A percentile compares a stretch with the other conserved stretches of the same genome.
These are phyloP conservation scores for Taiwanofungus camphoratus DNA, from an alignment of 1,284 basidiomycete species.

Conservation along the genomic window DNA sequence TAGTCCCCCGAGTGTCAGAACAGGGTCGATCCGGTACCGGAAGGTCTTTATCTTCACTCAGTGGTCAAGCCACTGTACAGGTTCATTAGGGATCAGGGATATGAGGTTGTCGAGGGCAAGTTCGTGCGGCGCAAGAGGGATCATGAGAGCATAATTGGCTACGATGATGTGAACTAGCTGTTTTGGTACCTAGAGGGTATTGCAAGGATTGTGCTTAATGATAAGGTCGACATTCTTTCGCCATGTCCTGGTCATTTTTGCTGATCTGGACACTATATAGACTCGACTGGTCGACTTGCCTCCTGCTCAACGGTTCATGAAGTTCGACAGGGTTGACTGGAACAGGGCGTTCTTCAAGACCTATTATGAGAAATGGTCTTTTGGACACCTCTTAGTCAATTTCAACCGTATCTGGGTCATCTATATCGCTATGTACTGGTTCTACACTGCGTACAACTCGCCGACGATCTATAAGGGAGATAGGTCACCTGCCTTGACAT, in stretches of 20 bases:
- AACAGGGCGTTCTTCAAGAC: slow-evolving; percentile 95
- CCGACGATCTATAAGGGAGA: slow-evolving; percentile 71
- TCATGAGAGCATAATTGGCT: slow-evolving; percentile 94
- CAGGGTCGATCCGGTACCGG: slow-evolving; percentile 88
- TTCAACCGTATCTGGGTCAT: slow-evolving; percentile 98
- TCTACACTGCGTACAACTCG: slow-evolving; percentile 92
- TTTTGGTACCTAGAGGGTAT: slow-evolving; percentile 99
- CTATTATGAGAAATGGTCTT: slow-evolving; percentile 92
- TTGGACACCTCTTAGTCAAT: slow-evolving; percentile 92
- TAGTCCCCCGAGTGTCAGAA: slow-evolving; percentile 98
- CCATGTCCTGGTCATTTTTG: background rate
- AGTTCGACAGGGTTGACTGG: slow-evolving; percentile 94
- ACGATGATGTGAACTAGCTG: slow-evolving; percentile 98
- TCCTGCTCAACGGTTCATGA: slow-evolving; percentile 89
- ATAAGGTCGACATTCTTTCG: slow-evolving; percentile 59
- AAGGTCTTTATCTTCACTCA: slow-evolving; percentile 87
- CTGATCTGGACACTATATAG: slow-evolving; percentile 33
- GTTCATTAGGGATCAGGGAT: slow-evolving; percentile 96
- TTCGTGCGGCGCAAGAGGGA: slow-evolving; percentile 92
- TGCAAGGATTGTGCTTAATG: slow-evolving; percentile 81
- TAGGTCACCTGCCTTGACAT: slow-evolving; percentile 68
- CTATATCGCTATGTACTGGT: slow-evolving; percentile 89
- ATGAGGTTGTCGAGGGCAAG: slow-evolving; percentile 94
- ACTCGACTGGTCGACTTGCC: slow-evolving; percentile 87
- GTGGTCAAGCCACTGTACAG: slow-evolving; percentile 94